Evolutionary conservation across 2,329 filamentous ascomycete genomes (phyloP).

Genomic region (Thermochaetoides dissita): DNA sequence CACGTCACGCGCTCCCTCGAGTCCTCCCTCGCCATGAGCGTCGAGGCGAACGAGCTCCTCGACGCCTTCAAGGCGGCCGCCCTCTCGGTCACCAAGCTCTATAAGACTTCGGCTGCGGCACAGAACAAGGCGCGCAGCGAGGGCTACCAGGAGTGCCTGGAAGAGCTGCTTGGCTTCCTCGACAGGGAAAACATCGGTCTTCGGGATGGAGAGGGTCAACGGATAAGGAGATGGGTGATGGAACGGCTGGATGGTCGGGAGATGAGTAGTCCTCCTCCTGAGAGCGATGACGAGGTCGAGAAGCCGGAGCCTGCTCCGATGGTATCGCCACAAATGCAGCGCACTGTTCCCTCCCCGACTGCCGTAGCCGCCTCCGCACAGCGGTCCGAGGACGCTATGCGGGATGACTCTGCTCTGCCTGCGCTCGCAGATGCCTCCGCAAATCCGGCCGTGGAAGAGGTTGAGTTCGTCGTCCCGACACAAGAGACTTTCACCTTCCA

Average conservation of each 20-base stretch:
- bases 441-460: slow-evolving; percentile 14
- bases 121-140: slow-evolving; percentile 62
- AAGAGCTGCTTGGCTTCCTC: slow-evolving; percentile 74
- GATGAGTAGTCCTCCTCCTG: slow-evolving; percentile 30
- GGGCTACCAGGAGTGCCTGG: slow-evolving; percentile 87
- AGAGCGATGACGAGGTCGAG: slow-evolving; percentile 47
- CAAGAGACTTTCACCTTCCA: slow-evolving; percentile 58
- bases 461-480: slow-evolving; percentile 35
- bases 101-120: slow-evolving; percentile 75
- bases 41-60: slow-evolving; percentile 51
- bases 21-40: slow-evolving; percentile 18
- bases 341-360: slow-evolving; percentile 30
- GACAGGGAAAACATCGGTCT: slow-evolving; percentile 70
- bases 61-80: slow-evolving; percentile 87
- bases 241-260: slow-evolving; percentile 55
- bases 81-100: slow-evolving; percentile 87
- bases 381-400: slow-evolving; percentile 20
- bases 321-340: slow-evolving; percentile 44
- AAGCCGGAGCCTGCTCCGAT: slow-evolving; percentile 38
- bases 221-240: slow-evolving; percentile 49
- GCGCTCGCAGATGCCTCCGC: slow-evolving; percentile 13
- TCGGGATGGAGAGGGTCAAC: slow-evolving; percentile 61
- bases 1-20: too few species aligned
- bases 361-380: slow-evolving; percentile 16
- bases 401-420: slow-evolving; percentile 23